Percentiles rank a stretch among this genome's conserved stretches.
These are phyloP conservation scores for Leucocoprinus sp. DNA, from an alignment of 768 basidiomycete genomes.

Conservation along the genomic window DNA sequence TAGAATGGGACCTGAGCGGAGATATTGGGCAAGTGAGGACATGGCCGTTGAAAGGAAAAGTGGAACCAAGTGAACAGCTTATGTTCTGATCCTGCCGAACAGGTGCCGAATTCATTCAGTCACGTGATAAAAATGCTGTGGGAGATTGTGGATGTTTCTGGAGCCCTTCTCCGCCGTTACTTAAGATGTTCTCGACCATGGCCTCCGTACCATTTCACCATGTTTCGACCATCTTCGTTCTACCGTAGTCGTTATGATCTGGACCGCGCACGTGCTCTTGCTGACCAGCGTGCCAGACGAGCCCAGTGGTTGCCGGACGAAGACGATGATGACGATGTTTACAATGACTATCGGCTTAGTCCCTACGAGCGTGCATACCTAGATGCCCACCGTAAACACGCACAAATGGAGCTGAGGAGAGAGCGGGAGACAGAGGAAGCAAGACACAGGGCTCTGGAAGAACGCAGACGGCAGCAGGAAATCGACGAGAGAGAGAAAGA, in stretches of 20 bases:
- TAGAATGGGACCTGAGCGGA: conserved; percentile 19
- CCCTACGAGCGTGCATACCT: conserved; percentile 27
- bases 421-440: conserved; percentile 15
- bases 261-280: conserved; percentile 21
- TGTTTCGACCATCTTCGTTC: neutral
- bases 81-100: too few species aligned
- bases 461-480: conserved; percentile 12
- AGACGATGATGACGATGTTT: conserved; percentile 23
- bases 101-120: neutral
- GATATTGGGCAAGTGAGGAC: conserved; percentile 18
- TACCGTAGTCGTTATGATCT: conserved; percentile 19
- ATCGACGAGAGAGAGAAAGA: conserved; percentile 16
- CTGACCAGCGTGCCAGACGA: conserved; percentile 27
- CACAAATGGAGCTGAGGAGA: conserved; percentile 14
- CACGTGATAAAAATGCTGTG: neutral
- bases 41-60: conserved; percentile 9
- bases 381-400: conserved; percentile 23
- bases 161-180: neutral
- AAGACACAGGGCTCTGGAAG: conserved; percentile 16
- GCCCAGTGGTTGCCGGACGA: conserved; percentile 36
- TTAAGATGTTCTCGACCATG: neutral
- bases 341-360: conserved; percentile 16
- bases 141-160: neutral
- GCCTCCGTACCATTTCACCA: neutral
- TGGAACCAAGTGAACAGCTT: too few species aligned